These are phyloP conservation scores for Pleurotus giganteus DNA, from an alignment of 768 basidiomycete species.

Conservation along the genomic window DNA sequence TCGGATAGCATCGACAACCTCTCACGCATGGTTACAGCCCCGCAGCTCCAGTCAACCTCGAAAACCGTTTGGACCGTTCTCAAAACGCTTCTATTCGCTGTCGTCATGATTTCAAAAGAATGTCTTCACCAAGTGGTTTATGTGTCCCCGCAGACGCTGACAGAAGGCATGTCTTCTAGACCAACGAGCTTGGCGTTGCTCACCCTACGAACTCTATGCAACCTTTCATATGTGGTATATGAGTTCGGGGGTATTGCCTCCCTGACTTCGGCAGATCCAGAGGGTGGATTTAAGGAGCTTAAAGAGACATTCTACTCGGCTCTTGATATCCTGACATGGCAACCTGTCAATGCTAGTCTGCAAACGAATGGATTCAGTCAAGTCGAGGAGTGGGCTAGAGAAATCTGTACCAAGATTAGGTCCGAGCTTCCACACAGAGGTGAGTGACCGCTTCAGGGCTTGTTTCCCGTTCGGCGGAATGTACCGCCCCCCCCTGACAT, in stretches of 20 bases:
- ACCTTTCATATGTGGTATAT: conserved; percentile 74
- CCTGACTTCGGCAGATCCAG: conserved; percentile 35
- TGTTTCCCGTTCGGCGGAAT: neutral
- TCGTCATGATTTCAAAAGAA: conserved; percentile 66
- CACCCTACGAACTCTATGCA: conserved; percentile 56
- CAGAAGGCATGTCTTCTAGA: neutral
- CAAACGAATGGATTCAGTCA: neutral
- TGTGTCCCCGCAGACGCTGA: conserved; percentile 35
- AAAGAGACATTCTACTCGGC: conserved; percentile 75
- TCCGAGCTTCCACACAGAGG: neutral
- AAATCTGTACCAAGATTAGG: conserved; percentile 1
- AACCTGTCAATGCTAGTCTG: neutral
- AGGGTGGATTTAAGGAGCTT: conserved; percentile 65
- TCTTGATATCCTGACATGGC: conserved; percentile 63
- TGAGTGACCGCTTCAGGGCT: neutral
- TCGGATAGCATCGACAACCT: conserved; percentile 1
- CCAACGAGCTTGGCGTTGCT: conserved; percentile 51
- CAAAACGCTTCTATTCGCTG: conserved; percentile 76
- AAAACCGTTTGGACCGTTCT: conserved; percentile 63
- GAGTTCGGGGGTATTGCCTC: conserved; percentile 72
- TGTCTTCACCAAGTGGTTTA: conserved; percentile 56
- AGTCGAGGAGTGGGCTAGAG: conserved; percentile 27
- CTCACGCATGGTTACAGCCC: conserved; percentile 27
- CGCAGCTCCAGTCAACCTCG: conserved; percentile 41
- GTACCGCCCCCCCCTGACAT: neutral